Evolutionary conservation across 306 rosid genomes (phyloP), one percentile per base, ranked within the genome.

Genomic region (Gleditsia sinensis): DNA sequence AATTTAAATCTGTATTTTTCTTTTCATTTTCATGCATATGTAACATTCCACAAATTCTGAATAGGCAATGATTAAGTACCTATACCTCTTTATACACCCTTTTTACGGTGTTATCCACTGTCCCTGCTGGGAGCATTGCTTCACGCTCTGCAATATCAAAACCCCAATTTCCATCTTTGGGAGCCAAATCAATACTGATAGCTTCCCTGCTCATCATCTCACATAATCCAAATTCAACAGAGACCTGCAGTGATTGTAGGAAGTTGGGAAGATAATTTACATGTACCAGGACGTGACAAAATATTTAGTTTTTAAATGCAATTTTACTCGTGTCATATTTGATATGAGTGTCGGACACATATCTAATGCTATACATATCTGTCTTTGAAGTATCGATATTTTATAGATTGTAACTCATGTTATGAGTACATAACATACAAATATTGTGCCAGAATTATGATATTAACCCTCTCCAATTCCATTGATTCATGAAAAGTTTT

Each of bases 211-310:
- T 88, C 68, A 94, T 82, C 96, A 92, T 87, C 83, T 90, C 99
- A 70, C 97, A 90, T 34, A 94, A 75, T 9, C 99, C 99, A 77
- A 81, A 84, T 82, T 94, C 99, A 49, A 94, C 87, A 70, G 96
- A 83, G 45, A 80, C 91, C 97, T 89, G 81, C 72, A 87, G 33
- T 77, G 58, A 17, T 34, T 30, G 25, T 27, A 27, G 46, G 48
- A 55, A 10, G 12, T 2, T 32, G 65, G 39, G 28, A 20, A 3
- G 9, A 48, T 30, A 36, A 74, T 17, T 46, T 62, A n/a, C n/a
- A n/a, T n/a, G n/a, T n/a, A n/a, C n/a, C n/a, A n/a, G n/a, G n/a
- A n/a, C n/a, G n/a, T n/a, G n/a, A n/a, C n/a, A n/a, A n/a, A n/a
- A n/a, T n/a, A n/a, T n/a, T n/a, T n/a, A n/a, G n/a, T n/a, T n/a